These are phyloP conservation scores for Fusarium haematococcum DNA, from an alignment of 2,329 filamentous ascomycete species.

Conservation along the genomic window DNA sequence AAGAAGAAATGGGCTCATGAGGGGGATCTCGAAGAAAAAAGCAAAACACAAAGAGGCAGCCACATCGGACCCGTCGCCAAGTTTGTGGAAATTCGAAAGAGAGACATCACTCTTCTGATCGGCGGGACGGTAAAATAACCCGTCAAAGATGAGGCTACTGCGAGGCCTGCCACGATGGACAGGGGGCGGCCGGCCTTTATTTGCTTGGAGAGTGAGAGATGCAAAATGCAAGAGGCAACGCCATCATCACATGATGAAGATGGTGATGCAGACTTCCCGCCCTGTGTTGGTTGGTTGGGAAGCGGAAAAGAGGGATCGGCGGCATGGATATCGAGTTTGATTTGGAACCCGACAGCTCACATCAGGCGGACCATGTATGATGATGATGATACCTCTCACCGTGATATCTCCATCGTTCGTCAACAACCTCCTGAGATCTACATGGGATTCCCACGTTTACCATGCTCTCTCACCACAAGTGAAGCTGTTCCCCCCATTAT, in stretches of 20 bases:
- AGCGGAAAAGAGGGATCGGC: slow-evolving; percentile 15
- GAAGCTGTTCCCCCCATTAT: neutral
- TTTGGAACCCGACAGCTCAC: slow-evolving; percentile 7
- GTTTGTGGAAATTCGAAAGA: neutral
- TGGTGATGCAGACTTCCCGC: slow-evolving; percentile 10
- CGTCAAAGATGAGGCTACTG: slow-evolving; percentile 9
- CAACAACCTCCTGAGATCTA: neutral
- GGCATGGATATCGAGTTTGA: slow-evolving; percentile 20
- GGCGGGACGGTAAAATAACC: neutral
- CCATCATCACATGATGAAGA: slow-evolving; percentile 3
- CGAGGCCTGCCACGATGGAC: slow-evolving; percentile 1
- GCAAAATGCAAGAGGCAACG: neutral
- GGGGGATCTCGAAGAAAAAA: neutral
- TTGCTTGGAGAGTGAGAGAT: neutral
- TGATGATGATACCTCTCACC: neutral
- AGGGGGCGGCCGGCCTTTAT: neutral
- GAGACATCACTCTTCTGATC: neutral
- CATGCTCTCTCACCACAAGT: neutral
- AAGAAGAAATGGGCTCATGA: neutral
- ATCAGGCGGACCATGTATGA: slow-evolving; percentile 3
- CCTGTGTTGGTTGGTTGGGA: slow-evolving; percentile 1
- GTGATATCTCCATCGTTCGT: neutral
- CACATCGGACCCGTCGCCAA: neutral
- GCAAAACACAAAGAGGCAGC: neutral
- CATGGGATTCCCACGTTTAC: neutral